These are phyloP conservation scores for Eimeria sp. DNA, from an alignment of 169 alveolate species.

Conservation along the genomic window DNA sequence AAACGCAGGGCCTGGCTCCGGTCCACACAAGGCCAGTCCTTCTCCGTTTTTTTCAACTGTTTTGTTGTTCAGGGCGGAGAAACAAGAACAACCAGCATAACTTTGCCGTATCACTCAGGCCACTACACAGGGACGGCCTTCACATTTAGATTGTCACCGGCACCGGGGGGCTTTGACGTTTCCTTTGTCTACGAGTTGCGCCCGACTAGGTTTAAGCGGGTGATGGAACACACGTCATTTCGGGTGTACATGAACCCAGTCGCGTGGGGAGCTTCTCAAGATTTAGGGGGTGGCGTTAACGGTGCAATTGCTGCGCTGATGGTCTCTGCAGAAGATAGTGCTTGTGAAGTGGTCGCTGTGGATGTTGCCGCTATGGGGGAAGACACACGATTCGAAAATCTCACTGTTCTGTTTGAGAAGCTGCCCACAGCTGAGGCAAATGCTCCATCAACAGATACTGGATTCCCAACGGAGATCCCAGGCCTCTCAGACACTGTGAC, in stretches of 20 bases:
- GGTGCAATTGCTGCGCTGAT: slow-evolving; percentile 56
- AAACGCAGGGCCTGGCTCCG: not conserved
- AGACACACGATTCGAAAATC: slow-evolving; percentile 26
- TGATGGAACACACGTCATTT: slow-evolving; percentile 42
- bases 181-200: slow-evolving; percentile 50
- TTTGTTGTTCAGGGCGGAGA: slow-evolving; percentile 19
- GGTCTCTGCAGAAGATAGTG: slow-evolving; percentile 2
- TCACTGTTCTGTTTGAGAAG: slow-evolving; percentile 1
- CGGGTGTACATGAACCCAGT: slow-evolving; percentile 54
- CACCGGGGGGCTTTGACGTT: slow-evolving; percentile 56
- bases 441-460: slow-evolving; percentile 43
- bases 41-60: not conserved
- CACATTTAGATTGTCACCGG: slow-evolving; percentile 54
- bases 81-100: slow-evolving; percentile 1
- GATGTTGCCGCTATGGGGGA: not conserved
- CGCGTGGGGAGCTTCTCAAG: slow-evolving; percentile 1
- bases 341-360: slow-evolving; percentile 24
- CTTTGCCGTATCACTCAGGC: slow-evolving; percentile 61
- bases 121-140: slow-evolving; percentile 55
- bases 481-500: not conserved
- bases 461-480: slow-evolving; percentile 17
- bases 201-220: not conserved
- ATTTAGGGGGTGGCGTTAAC: slow-evolving; percentile 27
- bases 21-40: not conserved
- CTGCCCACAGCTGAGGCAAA: slow-evolving; percentile 61